Conservation (phyloP, 2,329 filamentous ascomycete species). For the Fusarium protoensiforme region DNA sequence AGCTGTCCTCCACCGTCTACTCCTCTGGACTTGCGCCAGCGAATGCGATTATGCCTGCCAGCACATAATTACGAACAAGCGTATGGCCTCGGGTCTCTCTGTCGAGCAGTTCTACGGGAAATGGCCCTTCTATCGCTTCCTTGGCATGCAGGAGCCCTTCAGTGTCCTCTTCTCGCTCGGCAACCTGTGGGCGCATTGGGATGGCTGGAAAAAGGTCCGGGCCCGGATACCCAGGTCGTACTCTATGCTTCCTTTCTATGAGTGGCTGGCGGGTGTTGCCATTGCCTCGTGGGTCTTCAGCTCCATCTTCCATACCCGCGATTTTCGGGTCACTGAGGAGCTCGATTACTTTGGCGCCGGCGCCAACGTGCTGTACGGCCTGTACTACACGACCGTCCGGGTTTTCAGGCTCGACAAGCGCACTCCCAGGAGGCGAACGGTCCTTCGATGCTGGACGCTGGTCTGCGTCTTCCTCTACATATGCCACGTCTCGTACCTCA, state of each 20-base stretch:
- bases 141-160: slow-evolving; percentile 95
- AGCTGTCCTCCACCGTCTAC: slow-evolving; percentile 87
- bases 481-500: slow-evolving; percentile 84
- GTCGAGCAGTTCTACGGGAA: slow-evolving; percentile 97
- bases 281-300: slow-evolving; percentile 88
- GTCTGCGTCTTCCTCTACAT: slow-evolving; percentile 78
- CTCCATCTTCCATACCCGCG: slow-evolving; percentile 91
- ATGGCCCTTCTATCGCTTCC: slow-evolving; percentile 93
- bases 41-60: slow-evolving; percentile 99
- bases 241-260: slow-evolving; percentile 82
- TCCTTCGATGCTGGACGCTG: slow-evolving; percentile 80
- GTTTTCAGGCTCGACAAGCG: slow-evolving; percentile 82
- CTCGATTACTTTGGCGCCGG: slow-evolving; percentile 97
- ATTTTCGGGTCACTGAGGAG: slow-evolving; percentile 88
- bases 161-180: slow-evolving; percentile 92
- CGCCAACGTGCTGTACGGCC: slow-evolving; percentile 87
- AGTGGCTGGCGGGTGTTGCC: slow-evolving; percentile 82
- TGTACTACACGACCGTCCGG: slow-evolving; percentile 86
- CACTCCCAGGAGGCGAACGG: slow-evolving; percentile 53
- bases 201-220: slow-evolving; percentile 78
- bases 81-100: slow-evolving; percentile 72
- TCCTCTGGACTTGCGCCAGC: slow-evolving; percentile 90
- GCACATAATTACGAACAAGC: slow-evolving; percentile 83
- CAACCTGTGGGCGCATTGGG: slow-evolving; percentile 87
- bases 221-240: slow-evolving; percentile 78